These are phyloP conservation scores for Beauveria rudraprayagi DNA, from an alignment of 2,329 filamentous ascomycete genomes.

Conservation along the genomic window DNA sequence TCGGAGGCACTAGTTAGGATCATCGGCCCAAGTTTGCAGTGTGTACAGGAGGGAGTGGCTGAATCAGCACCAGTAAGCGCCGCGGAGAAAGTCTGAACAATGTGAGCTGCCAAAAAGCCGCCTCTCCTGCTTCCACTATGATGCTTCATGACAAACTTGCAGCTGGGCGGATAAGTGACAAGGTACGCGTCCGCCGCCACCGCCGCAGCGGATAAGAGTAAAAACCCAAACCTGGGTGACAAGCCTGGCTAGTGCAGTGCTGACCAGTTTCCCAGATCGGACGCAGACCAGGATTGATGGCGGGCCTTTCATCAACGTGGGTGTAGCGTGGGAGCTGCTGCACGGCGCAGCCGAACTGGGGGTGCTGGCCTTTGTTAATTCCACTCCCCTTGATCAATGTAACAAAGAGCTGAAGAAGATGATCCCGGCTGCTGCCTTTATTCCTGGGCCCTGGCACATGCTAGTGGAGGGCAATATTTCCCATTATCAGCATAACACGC, in stretches of 20 bases:
- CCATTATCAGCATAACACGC: neutral
- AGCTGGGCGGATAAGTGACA: neutral
- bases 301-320: neutral
- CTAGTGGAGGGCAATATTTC: neutral
- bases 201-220: neutral
- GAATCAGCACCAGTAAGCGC: neutral
- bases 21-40: neutral
- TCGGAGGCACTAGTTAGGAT: neutral
- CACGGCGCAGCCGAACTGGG: neutral
- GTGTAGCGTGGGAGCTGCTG: slow-evolving; percentile 1
- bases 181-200: neutral
- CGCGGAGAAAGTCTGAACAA: neutral
- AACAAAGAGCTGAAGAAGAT: neutral
- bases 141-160: neutral
- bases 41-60: neutral
- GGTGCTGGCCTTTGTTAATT: neutral
- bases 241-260: neutral
- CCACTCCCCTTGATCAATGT: too few relatives aligned
- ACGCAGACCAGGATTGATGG: slow-evolving; percentile 3
- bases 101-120: neutral
- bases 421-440: neutral
- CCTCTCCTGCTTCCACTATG: neutral
- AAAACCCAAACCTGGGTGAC: neutral
- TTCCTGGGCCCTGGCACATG: neutral
- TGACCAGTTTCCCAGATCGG: slow-evolving; percentile 6